phyloP scores from a whole-genome alignment of 495 filamentous ascomycete species.

The Trypethelium eluteriae region DNA sequence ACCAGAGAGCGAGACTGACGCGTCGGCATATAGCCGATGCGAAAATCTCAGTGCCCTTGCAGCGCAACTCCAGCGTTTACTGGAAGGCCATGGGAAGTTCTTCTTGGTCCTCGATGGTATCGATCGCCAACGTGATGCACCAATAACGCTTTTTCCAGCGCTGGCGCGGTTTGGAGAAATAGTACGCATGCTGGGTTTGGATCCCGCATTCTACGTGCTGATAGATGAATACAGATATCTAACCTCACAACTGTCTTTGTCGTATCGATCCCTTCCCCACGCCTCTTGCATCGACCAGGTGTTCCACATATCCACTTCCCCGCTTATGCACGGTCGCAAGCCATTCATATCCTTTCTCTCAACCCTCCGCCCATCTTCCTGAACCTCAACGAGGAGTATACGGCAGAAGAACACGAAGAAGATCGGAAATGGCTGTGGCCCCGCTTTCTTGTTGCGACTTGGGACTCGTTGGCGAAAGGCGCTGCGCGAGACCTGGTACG shows the following conservation, averaged over 20 bases:
- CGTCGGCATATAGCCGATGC: constrained; percentile 50
- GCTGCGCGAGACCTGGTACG: constrained; percentile 57
- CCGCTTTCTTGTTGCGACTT: constrained; percentile 64
- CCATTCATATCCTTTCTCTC: constrained; percentile 60
- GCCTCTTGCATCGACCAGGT: constrained; percentile 62
- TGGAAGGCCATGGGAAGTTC: constrained; percentile 48
- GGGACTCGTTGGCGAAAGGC: constrained; percentile 62
- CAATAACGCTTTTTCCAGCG: constrained; percentile 73
- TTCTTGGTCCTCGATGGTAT: constrained; percentile 87
- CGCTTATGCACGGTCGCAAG: constrained; percentile 71
- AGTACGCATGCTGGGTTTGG: constrained; percentile 41
- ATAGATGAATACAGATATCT: constrained; percentile 55
- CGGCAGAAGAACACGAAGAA: constrained; percentile 45
- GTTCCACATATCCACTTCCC: constrained; percentile 78
- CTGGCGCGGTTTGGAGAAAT: constrained; percentile 69
- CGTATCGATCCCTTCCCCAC: constrained; percentile 61
- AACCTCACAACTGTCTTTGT: constrained; percentile 71
- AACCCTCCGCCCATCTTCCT: constrained; percentile 41
- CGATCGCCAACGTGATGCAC: constrained; percentile 74
- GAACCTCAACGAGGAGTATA: constrained; percentile 37
- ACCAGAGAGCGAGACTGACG: constrained; percentile 38
- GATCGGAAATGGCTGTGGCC: constrained; percentile 57
- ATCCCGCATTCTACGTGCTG: not conserved
- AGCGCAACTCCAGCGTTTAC: constrained; percentile 55
- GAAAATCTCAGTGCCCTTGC: constrained; percentile 69